A percentile compares a stretch with the other conserved stretches of the same genome.
Evolutionary conservation across 2,329 filamentous ascomycete genomes (phyloP).

Genomic region (Fusarium pseudocircinatum): DNA sequence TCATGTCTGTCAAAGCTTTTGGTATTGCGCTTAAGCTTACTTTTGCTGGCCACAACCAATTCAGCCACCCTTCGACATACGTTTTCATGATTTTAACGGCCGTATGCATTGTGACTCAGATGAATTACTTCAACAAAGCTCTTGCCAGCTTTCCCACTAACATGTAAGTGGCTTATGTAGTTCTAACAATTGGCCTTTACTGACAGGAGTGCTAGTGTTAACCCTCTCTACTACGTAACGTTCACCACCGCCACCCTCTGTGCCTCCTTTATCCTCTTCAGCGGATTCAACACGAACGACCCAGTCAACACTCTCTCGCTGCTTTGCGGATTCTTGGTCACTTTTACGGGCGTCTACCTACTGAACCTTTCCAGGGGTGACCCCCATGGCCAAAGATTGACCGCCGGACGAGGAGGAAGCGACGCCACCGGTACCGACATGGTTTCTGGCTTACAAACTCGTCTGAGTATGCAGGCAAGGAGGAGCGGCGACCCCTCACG

Average conservation of each 20-base stretch:
- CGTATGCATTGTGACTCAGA: constrained; percentile 96
- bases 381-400: constrained; percentile 77
- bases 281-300: constrained; percentile 94
- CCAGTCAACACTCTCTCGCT: constrained; percentile 92
- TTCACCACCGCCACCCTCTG: constrained; percentile 95
- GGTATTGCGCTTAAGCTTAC: constrained; percentile 97
- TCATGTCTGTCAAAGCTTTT: constrained; percentile 99
- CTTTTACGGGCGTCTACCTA: constrained; percentile 94
- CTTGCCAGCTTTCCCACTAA: constrained; percentile 96
- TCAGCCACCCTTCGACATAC: constrained; percentile 93
- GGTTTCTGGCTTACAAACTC: constrained; percentile 87
- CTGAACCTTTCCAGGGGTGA: constrained; percentile 95
- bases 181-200: not conserved
- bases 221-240: constrained; percentile 96
- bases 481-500: constrained; percentile 74
- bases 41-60: constrained; percentile 92
- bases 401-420: constrained; percentile 68
- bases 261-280: constrained; percentile 95
- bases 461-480: constrained; percentile 91
- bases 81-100: constrained; percentile 93
- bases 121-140: constrained; percentile 99
- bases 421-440: constrained; percentile 92
- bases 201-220: constrained; percentile 70
- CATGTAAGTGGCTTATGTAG: constrained; percentile 71
- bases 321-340: constrained; percentile 91